Evolutionary conservation across 192 early-diverging fungal species (phyloP), one percentile per base, ranked within the genome.

Genomic region (Geranomyces variabilis): DNA sequence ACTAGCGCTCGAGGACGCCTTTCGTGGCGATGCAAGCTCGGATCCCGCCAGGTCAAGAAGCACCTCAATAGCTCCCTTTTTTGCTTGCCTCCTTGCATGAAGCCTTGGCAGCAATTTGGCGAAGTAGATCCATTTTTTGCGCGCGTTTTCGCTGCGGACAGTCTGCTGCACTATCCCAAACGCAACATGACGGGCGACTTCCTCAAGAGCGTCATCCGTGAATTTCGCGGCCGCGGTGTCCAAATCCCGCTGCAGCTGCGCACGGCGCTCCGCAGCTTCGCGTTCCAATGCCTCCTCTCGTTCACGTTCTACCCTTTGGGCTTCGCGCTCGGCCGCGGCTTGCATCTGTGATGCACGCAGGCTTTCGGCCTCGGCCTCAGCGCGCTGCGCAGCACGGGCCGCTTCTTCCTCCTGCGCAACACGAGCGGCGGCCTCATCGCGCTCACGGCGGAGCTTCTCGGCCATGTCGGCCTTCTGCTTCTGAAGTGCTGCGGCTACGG

Each of bases 11-110:
- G 58, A 31, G 6, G 51, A 43, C 63, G 63, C 19, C 30, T 47
- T 43, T 8, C 66, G 24, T 0, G 68, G 68, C 17, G 68, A 44
- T 14, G 55, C 68, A 36, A 70, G 29, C 22, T 70, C 68, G 15
- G 68, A 58, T 0, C 57, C 36, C 56, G 56, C 68, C 17, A 70
- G 31, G n/a, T 70, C 58, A 3, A 70, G 41, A 43, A 70, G 45
- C 17, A 44, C 26, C 41, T 60, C 34, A 22, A 61, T 56, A 8
- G 57, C 57, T 28, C 59, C 41, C n/a, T 43, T 22, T 56, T 60
- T 34, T 5, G 68, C 68, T 14, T 30, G 36, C 43, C 26, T 56
- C 31, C 26, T 41, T 17, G 68, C 68, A 36, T 59, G 8, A 12
- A 70, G 24, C 15, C 14, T 29, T n/a, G 56, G 68, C 12, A 70